Evolutionary conservation across 1,139 yeast species (phyloP).

Genomic region (Hyphopichia wangnamkhiaoensis): DNA sequence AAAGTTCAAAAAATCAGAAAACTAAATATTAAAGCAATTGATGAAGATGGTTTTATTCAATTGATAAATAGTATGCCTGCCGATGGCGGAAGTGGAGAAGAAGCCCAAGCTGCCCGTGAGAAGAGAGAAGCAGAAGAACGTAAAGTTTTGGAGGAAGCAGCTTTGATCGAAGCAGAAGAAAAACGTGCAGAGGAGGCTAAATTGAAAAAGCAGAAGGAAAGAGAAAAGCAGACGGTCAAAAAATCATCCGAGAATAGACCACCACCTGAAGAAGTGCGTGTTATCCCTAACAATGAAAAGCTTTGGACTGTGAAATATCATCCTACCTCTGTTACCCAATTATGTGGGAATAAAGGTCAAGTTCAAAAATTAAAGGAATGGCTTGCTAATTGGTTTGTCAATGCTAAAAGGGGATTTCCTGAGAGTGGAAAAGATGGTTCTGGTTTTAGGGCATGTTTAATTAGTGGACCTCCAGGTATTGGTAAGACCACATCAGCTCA

Average conservation of each 20-base stretch:
- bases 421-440: conserved; percentile 60
- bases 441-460: conserved; percentile 78
- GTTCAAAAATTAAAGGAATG: conserved; percentile 67
- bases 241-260: conserved; percentile 3
- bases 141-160: conserved; percentile 51
- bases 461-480: conserved; percentile 85
- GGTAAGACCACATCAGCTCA: conserved; percentile 85
- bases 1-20: conserved; percentile 79
- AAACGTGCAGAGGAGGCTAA: conserved; percentile 9
- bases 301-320: conserved; percentile 96
- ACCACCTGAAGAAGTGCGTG: conserved; percentile 23
- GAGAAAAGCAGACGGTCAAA: conserved; percentile 26
- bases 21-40: conserved; percentile 74
- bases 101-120: conserved; percentile 69
- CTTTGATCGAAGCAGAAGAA: conserved; percentile 30
- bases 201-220: conserved; percentile 35
- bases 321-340: conserved; percentile 69
- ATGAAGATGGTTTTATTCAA: conserved; percentile 82
- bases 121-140: conserved; percentile 71
- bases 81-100: conserved; percentile 84
- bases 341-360: conserved; percentile 88
- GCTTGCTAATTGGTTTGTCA: conserved; percentile 76
- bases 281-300: conserved; percentile 50
- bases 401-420: conserved; percentile 57
- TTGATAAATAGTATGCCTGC: conserved; percentile 81